phyloP scores from a whole-genome alignment of 441 rosid genomes.

The Dalechampia spathulata region DNA sequence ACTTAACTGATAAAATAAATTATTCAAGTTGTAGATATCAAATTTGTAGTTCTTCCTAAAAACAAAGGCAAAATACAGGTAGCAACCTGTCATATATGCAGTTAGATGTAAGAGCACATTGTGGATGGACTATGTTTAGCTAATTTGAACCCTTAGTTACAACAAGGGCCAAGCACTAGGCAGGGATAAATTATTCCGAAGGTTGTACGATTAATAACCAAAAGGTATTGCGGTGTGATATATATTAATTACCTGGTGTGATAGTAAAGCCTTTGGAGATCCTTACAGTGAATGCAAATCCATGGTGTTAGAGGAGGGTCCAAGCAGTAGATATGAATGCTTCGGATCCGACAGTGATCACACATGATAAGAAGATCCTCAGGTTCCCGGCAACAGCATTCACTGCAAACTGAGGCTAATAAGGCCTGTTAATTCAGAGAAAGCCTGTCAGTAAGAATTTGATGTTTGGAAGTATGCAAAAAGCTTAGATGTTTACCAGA shows the following conservation, averaged over 20 bases:
- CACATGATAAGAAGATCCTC: slow-evolving; percentile 73
- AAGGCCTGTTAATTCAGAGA: slow-evolving; percentile 27
- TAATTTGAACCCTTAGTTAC: too few relatives aligned
- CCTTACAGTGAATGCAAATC: slow-evolving; percentile 83
- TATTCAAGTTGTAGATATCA: too few relatives aligned
- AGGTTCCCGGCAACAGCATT: slow-evolving; percentile 62
- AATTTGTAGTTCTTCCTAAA: too few relatives aligned
- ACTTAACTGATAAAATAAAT: too few relatives aligned
- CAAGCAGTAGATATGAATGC: slow-evolving; percentile 75
- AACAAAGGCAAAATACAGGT: too few relatives aligned
- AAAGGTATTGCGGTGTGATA: neutral
- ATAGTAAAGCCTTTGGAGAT: slow-evolving; percentile 52
- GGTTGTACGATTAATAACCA: too few relatives aligned
- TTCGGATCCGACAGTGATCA: slow-evolving; percentile 48
- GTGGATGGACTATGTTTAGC: too few relatives aligned
- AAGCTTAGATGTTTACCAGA: neutral
- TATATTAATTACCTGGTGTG: slow-evolving; percentile 23
- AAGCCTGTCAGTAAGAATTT: neutral
- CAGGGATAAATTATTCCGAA: too few relatives aligned
- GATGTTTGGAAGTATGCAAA: neutral
- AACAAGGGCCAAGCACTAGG: too few relatives aligned
- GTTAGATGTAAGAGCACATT: too few relatives aligned
- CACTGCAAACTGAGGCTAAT: slow-evolving; percentile 40
- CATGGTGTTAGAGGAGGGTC: slow-evolving; percentile 83
- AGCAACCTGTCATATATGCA: too few relatives aligned